A percentile compares a stretch with the other conserved stretches of the same genome.
Evolutionary conservation across 345 rosid species (phyloP).

Genomic region (Mangifera indica): DNA sequence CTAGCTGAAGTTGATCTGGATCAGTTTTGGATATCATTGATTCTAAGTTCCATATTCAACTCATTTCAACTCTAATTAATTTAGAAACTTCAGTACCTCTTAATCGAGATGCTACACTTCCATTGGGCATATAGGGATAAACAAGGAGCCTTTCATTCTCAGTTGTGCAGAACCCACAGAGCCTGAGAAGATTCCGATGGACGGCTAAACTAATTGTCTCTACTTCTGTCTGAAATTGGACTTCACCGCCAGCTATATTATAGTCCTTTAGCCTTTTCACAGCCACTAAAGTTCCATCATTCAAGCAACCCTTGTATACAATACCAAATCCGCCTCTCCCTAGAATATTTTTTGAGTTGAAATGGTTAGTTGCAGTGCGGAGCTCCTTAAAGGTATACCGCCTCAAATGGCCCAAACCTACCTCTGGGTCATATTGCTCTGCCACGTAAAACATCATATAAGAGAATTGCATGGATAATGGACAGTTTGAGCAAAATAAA

Average conservation of each 20-base stretch:
- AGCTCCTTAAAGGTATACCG: constrained; percentile 92
- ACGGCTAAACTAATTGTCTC: constrained; percentile 95
- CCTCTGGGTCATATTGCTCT: constrained; percentile 94
- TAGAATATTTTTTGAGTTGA: constrained; percentile 78
- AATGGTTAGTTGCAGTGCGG: constrained; percentile 82
- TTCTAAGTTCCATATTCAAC: background rate
- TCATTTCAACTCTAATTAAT: background rate
- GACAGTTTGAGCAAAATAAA: background rate
- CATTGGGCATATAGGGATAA: constrained; percentile 94
- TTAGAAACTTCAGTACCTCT: constrained; percentile 47
- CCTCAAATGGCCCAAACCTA: constrained; percentile 79
- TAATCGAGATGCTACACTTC: constrained; percentile 91
- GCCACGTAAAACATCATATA: constrained; percentile 27
- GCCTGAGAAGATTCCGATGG: constrained; percentile 95
- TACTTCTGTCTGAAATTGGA: constrained; percentile 97
- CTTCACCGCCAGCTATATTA: constrained; percentile 82
- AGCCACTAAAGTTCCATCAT: constrained; percentile 77
- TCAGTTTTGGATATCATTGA: background rate
- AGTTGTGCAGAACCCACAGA: constrained; percentile 87
- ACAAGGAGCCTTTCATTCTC: constrained; percentile 91
- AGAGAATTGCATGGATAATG: constrained; percentile 11
- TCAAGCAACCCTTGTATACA: constrained; percentile 83
- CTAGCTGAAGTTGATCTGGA: background rate
- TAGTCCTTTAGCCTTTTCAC: constrained; percentile 97
- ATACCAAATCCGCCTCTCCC: constrained; percentile 96